Evolutionary conservation across 2,329 filamentous ascomycete species (phyloP), one percentile per base, ranked within the genome.

Genomic region (Bipolaris victoriae): DNA sequence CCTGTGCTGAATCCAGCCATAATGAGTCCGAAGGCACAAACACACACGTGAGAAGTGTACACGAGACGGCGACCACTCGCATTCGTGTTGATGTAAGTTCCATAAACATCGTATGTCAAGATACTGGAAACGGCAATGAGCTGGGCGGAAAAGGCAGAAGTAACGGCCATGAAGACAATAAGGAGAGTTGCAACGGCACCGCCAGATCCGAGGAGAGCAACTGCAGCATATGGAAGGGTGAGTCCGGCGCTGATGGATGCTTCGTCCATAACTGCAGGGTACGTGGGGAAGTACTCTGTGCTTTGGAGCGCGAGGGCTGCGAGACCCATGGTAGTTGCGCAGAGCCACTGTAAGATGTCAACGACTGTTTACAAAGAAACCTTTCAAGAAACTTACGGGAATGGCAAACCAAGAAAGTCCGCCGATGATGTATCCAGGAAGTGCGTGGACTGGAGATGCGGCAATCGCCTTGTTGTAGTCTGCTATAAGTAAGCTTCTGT

Each of bases 401-500:
- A 82, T 80, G 11, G 78, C 79, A 54, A 81, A 81, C 76, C 80
- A 82, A 1, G 76, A 77, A 4, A 82, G 67, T 0, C 80, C 62
- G 16, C 67, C 65, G n/a, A 82, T 75, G 45, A 73, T 71, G 55
- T 73, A 74, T 11, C 92, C 92, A 0, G 92, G 92, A 3, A 97
- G 85, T 0, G 92, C 92, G 52, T 94, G 88, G 0, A 94, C 89
- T 0, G 92, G 92, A 15, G 87, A 89, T 0, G 93, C 92, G 5
- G 92, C 91, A 68, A 97, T 96, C 15, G 92, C 92, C 77, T 96
- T 95, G 79, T 92, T 96, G 80, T 96, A 96, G 58, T 72, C 63
- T 67, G 18, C 1, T 1, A 9, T 0, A 13, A 61, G 49, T 68
- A 33, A 62, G 44, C 15, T 16, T 36, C 10, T n/a, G 39, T 6